Evolutionary conservation across 1,284 basidiomycete species (phyloP).

Genomic region (Puccinia triticina): DNA sequence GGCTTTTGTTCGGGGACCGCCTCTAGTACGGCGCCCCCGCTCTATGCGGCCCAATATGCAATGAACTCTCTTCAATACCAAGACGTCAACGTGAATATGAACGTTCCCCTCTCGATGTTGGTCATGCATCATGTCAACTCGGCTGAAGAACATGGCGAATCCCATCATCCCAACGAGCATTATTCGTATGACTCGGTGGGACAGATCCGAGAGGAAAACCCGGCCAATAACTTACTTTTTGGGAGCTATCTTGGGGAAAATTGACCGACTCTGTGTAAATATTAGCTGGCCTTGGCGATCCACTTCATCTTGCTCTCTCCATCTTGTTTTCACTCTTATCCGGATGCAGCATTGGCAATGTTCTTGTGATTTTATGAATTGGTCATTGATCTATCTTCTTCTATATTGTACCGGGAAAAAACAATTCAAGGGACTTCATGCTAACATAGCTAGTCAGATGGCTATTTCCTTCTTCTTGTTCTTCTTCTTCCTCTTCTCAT

Average conservation of each 20-base stretch:
- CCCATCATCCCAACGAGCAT: conserved; percentile 13
- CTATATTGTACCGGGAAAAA: not conserved
- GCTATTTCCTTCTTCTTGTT: not conserved
- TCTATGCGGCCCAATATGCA: conserved; percentile 39
- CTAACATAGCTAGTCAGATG: not conserved
- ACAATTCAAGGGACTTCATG: not conserved
- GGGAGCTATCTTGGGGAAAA: conserved; percentile 18
- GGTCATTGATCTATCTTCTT: not conserved
- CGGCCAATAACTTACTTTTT: conserved; percentile 22
- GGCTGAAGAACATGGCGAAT: conserved; percentile 4
- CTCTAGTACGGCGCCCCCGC: conserved; percentile 8
- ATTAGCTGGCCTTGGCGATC: not conserved
- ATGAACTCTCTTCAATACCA: conserved; percentile 34
- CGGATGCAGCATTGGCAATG: conserved; percentile 10
- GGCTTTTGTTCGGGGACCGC: conserved; percentile 15
- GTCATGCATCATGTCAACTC: conserved; percentile 33
- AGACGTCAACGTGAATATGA: conserved; percentile 32
- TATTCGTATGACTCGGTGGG: conserved; percentile 7
- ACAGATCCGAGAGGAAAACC: conserved; percentile 14
- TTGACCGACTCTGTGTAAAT: not conserved
- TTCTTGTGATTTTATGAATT: not conserved
- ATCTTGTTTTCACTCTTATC: not conserved
- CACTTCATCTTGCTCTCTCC: not conserved
- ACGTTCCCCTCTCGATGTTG: conserved; percentile 30
- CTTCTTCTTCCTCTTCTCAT: not conserved